phyloP scores from a whole-genome alignment of 208 protist species.

The Crithidia fasciculata region DNA sequence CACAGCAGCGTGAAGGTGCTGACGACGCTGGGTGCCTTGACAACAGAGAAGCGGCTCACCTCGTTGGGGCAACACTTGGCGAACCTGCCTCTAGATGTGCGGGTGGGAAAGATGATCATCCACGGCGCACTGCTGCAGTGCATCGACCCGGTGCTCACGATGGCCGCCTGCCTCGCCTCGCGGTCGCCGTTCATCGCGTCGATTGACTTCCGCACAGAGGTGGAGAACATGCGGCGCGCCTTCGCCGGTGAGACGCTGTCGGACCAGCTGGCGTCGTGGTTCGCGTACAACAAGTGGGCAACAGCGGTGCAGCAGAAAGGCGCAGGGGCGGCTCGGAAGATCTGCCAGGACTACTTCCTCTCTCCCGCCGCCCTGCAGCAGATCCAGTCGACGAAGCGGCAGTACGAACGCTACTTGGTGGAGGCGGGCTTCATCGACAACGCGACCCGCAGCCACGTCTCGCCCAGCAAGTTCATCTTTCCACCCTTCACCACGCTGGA shows the following conservation, averaged over 20 bases:
- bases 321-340: conserved; percentile 51
- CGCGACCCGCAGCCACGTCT: conserved; percentile 12
- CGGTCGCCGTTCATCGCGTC: conserved; percentile 92
- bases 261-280: conserved; percentile 90
- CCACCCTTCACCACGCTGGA: conserved; percentile 73
- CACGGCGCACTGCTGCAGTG: conserved; percentile 95
- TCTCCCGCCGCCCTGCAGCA: conserved; percentile 76
- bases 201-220: conserved; percentile 89
- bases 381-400: conserved; percentile 91
- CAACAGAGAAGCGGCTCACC: conserved; percentile 84
- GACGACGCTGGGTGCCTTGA: conserved; percentile 85
- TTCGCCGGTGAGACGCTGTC: conserved; percentile 78
- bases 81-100: conserved; percentile 92
- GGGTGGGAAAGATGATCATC: conserved; percentile 96
- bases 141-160: conserved; percentile 96
- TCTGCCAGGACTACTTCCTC: conserved; percentile 87
- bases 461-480: conserved; percentile 62
- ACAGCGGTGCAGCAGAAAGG: conserved; percentile 51
- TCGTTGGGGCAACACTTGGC: conserved; percentile 92
- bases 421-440: conserved; percentile 91
- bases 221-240: conserved; percentile 76
- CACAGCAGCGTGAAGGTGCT: conserved; percentile 88
- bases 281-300: conserved; percentile 87
- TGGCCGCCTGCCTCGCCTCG: conserved; percentile 91
- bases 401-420: conserved; percentile 92